phyloP scores from a whole-genome alignment of 495 filamentous ascomycete genomes.

The Aspergillus conjunctus region DNA sequence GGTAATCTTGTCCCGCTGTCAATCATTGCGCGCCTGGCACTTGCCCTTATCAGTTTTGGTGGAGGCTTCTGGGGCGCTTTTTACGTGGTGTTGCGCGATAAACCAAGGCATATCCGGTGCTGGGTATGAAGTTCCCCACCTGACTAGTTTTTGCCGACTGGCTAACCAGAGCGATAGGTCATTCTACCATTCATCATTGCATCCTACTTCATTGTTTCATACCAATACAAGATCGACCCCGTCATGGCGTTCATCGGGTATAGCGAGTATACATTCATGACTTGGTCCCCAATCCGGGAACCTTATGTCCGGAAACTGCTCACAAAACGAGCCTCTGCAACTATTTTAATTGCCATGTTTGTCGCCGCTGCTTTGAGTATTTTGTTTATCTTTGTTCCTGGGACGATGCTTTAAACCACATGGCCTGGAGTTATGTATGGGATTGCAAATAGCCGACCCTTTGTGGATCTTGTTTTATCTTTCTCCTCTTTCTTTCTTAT shows the following conservation, averaged over 20 bases:
- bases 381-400: conserved; percentile 91
- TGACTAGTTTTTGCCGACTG: not conserved
- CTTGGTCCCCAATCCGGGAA: conserved; percentile 81
- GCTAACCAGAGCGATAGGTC: conserved; percentile 56
- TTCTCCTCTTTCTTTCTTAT: not conserved
- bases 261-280: conserved; percentile 95
- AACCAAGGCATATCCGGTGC: conserved; percentile 68
- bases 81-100: conserved; percentile 85
- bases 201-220: conserved; percentile 81
- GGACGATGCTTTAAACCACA: conserved; percentile 68
- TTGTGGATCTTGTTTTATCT: conserved; percentile 7
- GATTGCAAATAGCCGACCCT: conserved; percentile 1
- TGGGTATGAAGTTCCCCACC: conserved; percentile 64
- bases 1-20: conserved; percentile 92
- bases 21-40: conserved; percentile 75
- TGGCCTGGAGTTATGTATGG: conserved; percentile 2
- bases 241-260: conserved; percentile 83
- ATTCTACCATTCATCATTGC: conserved; percentile 93
- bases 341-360: conserved; percentile 68
- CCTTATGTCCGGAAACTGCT: conserved; percentile 85
- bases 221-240: conserved; percentile 94
- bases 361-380: conserved; percentile 75
- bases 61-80: conserved; percentile 94
- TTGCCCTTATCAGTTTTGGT: conserved; percentile 87
- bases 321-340: conserved; percentile 76